Evolutionary conservation across 768 basidiomycete genomes (phyloP), one percentile per base, ranked within the genome.

Genomic region (Coprinopsis cinerea): DNA sequence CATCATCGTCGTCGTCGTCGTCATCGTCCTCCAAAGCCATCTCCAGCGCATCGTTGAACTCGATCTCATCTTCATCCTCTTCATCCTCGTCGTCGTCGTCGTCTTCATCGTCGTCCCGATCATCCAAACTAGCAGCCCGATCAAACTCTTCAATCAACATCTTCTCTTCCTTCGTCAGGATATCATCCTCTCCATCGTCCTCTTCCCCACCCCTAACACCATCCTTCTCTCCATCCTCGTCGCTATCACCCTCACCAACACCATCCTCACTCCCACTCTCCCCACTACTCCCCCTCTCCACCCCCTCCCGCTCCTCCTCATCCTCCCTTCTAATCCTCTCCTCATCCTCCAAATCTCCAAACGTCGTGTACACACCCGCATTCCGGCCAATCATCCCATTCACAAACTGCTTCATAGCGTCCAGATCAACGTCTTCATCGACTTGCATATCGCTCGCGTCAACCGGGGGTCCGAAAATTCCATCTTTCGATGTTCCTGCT

Each of bases 391-490:
- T 64, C 55, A 77, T 73, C 4, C 82, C 73, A 44, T 68, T 58
- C 35, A 77, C 67, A 51, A 86, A 86, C 13, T 64, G 59, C 51
- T 64, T 61, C 82, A 87, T 77, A 18, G 77, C 78, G 2, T 63
- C 60, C 37, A 69, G 35, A 55, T 74, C 69, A 9, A 74, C 34
- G 7, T 72, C 46, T 15, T n/a, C 72, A 52, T 89, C 87, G 17
- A 88, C 61, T 1, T 78, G 75, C 86, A 88, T 89, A 2, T 78
- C 75, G 85, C 88, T 88, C 18, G 72, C 83, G 46, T 74, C 76
- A 1, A 64, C 65, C n/a, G n/a, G n/a, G n/a, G n/a, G n/a, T n/a
- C n/a, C n/a, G n/a, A n/a, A n/a, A n/a, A n/a, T n/a, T n/a, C n/a
- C n/a, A n/a, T n/a, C n/a, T n/a, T n/a, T n/a, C n/a, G n/a, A n/a